A percentile compares a stretch with the other conserved stretches of the same genome.
Evolutionary conservation across 108 stramenopile species (phyloP).

Genomic region (Cyclostephanos invisitatus): DNA sequence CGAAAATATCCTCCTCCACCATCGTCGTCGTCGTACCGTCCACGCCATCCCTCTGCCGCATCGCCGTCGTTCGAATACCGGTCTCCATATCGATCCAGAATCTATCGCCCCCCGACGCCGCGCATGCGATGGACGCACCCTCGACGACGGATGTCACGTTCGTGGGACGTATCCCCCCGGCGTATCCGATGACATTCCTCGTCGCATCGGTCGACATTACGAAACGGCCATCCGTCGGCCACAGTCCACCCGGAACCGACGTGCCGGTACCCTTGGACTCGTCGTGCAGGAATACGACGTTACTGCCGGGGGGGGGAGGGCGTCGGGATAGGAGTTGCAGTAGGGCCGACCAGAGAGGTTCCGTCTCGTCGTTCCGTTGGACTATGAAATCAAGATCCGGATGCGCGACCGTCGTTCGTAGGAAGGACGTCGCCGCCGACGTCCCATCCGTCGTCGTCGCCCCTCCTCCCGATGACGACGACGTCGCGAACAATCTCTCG

Average conservation of each 20-base stretch:
- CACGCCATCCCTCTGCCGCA: not conserved
- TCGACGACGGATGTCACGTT: constrained; percentile 66
- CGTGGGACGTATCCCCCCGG: constrained; percentile 88
- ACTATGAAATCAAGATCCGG: constrained; percentile 87
- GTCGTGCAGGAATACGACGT: constrained; percentile 81
- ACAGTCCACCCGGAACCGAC: constrained; percentile 32
- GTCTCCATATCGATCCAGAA: constrained; percentile 95
- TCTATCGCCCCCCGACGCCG: constrained; percentile 35
- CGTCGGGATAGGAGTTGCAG: constrained; percentile 11
- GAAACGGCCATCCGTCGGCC: constrained; percentile 48
- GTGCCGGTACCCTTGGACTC: constrained; percentile 86
- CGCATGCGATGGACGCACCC: constrained; percentile 40
- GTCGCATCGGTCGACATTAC: constrained; percentile 18
- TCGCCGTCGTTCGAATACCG: constrained; percentile 58
- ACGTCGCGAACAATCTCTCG: constrained; percentile 65
- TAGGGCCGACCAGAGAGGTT: constrained; percentile 76
- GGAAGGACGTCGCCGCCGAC: constrained; percentile 40
- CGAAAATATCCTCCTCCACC: constrained; percentile 68
- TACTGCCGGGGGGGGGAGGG: constrained; percentile 24
- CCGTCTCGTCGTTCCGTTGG: constrained; percentile 91
- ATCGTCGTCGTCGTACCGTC: constrained; percentile 33
- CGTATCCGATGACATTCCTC: constrained; percentile 72
- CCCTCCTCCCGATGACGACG: constrained; percentile 70
- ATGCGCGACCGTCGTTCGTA: constrained; percentile 41
- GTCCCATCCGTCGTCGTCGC: not conserved